These are phyloP conservation scores for Aquilaria sinensis DNA, from an alignment of 345 rosid species.

Conservation along the genomic window DNA sequence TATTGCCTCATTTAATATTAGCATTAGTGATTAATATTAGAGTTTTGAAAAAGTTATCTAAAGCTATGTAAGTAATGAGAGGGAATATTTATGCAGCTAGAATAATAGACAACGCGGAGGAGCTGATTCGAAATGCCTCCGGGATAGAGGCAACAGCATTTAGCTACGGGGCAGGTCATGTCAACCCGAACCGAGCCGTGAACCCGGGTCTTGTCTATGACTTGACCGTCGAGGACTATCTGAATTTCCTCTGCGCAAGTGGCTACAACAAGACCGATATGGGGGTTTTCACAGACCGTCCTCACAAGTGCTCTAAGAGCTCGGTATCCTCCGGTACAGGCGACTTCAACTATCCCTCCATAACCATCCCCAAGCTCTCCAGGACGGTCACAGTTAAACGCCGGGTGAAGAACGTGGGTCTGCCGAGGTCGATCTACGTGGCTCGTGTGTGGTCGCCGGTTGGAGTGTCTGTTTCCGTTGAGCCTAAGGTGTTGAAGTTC, in stretches of 20 bases:
- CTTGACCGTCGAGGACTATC: constrained; percentile 39
- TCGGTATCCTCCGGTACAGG: constrained; percentile 17
- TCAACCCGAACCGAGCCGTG: constrained; percentile 65
- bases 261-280: constrained; percentile 49
- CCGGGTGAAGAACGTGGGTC: constrained; percentile 65
- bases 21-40: too few relatives aligned
- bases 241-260: constrained; percentile 56
- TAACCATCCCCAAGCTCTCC: constrained; percentile 33
- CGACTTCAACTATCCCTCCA: constrained; percentile 75
- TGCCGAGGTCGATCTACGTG: constrained; percentile 32
- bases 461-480: constrained; percentile 41
- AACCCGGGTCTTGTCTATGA: constrained; percentile 77
- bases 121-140: constrained; percentile 29
- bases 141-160: constrained; percentile 45
- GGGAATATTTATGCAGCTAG: constrained; percentile 27
- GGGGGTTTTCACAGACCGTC: constrained; percentile 20
- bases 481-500: constrained; percentile 38
- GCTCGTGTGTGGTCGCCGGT: constrained; percentile 31
- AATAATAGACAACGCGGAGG: constrained; percentile 43
- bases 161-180: constrained; percentile 60
- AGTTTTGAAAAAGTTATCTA: too few relatives aligned
- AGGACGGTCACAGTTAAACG: constrained; percentile 31
- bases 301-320: constrained; percentile 32
- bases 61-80: too few relatives aligned
- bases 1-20: too few relatives aligned